Evolutionary conservation across 805 yeast species (phyloP).

Genomic region (Suhomyces sp.): DNA sequence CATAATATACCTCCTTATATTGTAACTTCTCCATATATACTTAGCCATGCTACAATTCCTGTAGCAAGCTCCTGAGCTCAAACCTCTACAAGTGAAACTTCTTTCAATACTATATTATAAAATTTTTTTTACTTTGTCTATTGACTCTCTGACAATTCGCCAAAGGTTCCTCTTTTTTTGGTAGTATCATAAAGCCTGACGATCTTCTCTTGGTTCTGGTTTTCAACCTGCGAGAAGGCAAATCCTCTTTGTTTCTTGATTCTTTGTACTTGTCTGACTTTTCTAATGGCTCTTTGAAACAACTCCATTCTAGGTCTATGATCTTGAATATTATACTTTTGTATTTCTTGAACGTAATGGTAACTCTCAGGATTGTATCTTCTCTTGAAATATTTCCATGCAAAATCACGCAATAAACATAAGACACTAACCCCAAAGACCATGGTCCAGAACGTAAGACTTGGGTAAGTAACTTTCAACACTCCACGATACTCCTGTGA

Average conservation of each 20-base stretch:
- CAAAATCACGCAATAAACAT: slow-evolving; percentile 81
- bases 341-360: slow-evolving; percentile 95
- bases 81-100: too few relatives aligned
- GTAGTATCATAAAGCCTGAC: slow-evolving; percentile 96
- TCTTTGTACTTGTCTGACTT: slow-evolving; percentile 96
- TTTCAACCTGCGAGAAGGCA: slow-evolving; percentile 93
- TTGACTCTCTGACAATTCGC: slow-evolving; percentile 39
- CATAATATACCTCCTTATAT: too few relatives aligned
- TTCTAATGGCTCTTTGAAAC: slow-evolving; percentile 94
- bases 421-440: slow-evolving; percentile 69
- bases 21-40: too few relatives aligned
- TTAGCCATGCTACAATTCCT: not conserved
- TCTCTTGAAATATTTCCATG: slow-evolving; percentile 93
- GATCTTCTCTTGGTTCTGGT: slow-evolving; percentile 85
- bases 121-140: not conserved
- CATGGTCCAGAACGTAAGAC: slow-evolving; percentile 80
- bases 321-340: slow-evolving; percentile 89
- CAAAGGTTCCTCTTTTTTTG: slow-evolving; percentile 71
- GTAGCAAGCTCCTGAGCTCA: not conserved
- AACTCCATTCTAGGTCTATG: slow-evolving; percentile 95
- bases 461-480: slow-evolving; percentile 68
- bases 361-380: slow-evolving; percentile 89
- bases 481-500: slow-evolving; percentile 86
- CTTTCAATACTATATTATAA: too few relatives aligned
- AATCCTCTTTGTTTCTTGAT: slow-evolving; percentile 98